Evolutionary conservation across 169 alveolate species (phyloP).

Genomic region (Haemoproteus tartakovskyi): DNA sequence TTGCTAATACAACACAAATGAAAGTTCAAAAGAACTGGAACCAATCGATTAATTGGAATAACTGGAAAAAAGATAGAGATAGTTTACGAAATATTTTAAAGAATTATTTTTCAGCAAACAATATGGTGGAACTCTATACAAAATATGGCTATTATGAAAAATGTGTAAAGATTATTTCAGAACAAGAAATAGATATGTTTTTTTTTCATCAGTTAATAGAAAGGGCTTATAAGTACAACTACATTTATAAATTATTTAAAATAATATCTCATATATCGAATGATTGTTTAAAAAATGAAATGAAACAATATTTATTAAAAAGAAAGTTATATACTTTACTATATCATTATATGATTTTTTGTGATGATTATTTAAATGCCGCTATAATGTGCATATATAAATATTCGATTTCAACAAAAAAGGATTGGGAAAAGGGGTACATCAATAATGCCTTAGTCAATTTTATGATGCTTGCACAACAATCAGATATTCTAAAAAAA

Average conservation of each 20-base stretch:
- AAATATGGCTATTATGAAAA: constrained; percentile 1
- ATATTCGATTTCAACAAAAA: constrained; percentile 9
- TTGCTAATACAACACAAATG: too few species aligned
- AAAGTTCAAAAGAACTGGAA: too few species aligned
- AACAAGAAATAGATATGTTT: too few species aligned
- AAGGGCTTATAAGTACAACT: constrained; percentile 45
- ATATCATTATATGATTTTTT: constrained; percentile 27
- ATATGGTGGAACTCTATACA: constrained; percentile 7
- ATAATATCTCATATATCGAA: constrained; percentile 2
- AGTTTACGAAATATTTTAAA: constrained; percentile 1
- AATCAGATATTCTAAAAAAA: too few species aligned
- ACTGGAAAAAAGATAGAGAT: too few species aligned
- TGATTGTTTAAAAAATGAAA: neutral
- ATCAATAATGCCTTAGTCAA: constrained; percentile 40
- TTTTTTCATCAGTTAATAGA: too few species aligned
- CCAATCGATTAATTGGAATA: too few species aligned
- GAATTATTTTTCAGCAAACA: constrained; percentile 15
- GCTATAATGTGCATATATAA: constrained; percentile 23
- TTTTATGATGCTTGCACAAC: constrained; percentile 7
- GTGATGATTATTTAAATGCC: constrained; percentile 32
- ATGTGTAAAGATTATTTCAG: constrained; percentile 15
- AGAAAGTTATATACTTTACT: constrained; percentile 17
- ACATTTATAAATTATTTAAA: constrained; percentile 23
- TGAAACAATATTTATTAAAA: constrained; percentile 12
- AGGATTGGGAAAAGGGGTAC: constrained; percentile 23